Base-by-base conservation (phyloP, 768 basidiomycete genomes). In the Calvatia gigantea region DNA sequence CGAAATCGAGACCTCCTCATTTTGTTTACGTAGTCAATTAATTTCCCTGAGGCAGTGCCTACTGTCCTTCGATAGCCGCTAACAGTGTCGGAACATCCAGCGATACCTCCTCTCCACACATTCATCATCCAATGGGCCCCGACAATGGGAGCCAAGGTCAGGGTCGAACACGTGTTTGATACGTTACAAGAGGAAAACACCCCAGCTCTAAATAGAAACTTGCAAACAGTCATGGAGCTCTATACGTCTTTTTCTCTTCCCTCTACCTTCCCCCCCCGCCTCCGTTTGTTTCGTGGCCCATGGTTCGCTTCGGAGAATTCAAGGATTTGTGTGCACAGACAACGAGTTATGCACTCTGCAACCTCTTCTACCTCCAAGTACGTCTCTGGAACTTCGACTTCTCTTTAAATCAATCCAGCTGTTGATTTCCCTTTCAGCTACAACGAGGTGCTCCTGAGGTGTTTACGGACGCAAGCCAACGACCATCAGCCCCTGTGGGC, bases 331-430 rank as follows among this genome's bases (percentile, higher is more conserved):
- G 89, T 65, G 70, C 73, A 31, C 70, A 79, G 15, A 77, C 78
- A 7, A 85, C 87, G 1, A 86, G 85, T 21, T 85, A 92, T 61
- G 82, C 91, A 0, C 85, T 87, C 78, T 94, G 92, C 71, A 93
- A 94, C 66, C 84, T 94, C 66, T 92, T 92, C 71, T 89, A 91
- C 72, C 78, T 79, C 56, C 89, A 92, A 74, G 82, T 88, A 23
- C 62, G 74, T 65, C 39, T n/a, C 52, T 58, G 21, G 62, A 33
- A 12, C 46, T 49, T 14, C 58, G n/a, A n/a, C n/a, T 32, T 31
- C 33, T 41, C 19, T 43, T 38, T 41, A n/a, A 14, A 43, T 48
- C 12, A 51, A 49, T n/a, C 45, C 43, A 44, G 66, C 66, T 75
- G 32, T 64, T 58, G 12, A 33, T 43, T 14, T 60, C 37, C 14